Percentiles rank a stretch among this genome's conserved stretches.
phyloP scores from a whole-genome alignment of 768 basidiomycete species.

The Lyophyllum shimeji region DNA sequence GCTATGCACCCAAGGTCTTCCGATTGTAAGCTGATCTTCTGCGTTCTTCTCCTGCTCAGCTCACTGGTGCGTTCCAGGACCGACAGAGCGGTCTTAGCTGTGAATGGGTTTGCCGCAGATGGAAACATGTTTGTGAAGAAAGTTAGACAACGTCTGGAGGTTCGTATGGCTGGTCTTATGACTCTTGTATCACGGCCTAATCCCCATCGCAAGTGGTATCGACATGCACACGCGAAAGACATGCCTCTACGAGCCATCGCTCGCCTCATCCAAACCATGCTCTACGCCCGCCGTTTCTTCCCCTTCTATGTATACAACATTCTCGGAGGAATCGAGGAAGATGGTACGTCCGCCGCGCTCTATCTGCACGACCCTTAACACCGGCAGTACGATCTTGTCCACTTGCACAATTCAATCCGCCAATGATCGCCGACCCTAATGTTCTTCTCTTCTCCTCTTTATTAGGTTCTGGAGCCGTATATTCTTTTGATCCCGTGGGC shows the following conservation, averaged over 20 bases:
- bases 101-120: constrained; percentile 97
- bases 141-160: constrained; percentile 93
- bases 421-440: constrained; percentile 9
- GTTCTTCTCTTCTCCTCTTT: constrained; percentile 9
- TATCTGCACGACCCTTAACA: constrained; percentile 15
- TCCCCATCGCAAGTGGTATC: constrained; percentile 75
- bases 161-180: constrained; percentile 34
- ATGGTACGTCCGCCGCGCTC: constrained; percentile 58
- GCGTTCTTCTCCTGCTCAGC: neutral
- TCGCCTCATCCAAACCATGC: constrained; percentile 97
- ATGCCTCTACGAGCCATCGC: constrained; percentile 98
- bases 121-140: constrained; percentile 98
- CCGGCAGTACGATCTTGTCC: constrained; percentile 20
- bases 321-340: constrained; percentile 93
- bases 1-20: constrained; percentile 96
- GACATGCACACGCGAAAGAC: constrained; percentile 94
- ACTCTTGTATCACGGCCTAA: constrained; percentile 3
- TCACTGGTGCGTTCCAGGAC: constrained; percentile 52
- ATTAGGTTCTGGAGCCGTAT: constrained; percentile 91
- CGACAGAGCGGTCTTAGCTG: constrained; percentile 89
- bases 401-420: constrained; percentile 5
- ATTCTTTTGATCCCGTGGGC: constrained; percentile 99
- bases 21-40: constrained; percentile 62
- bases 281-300: constrained; percentile 95
- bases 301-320: constrained; percentile 98